Percentiles rank a stretch among this genome's conserved stretches.
Evolutionary conservation across 345 rosid species (phyloP).

Genomic region (Lepidium sativum): DNA sequence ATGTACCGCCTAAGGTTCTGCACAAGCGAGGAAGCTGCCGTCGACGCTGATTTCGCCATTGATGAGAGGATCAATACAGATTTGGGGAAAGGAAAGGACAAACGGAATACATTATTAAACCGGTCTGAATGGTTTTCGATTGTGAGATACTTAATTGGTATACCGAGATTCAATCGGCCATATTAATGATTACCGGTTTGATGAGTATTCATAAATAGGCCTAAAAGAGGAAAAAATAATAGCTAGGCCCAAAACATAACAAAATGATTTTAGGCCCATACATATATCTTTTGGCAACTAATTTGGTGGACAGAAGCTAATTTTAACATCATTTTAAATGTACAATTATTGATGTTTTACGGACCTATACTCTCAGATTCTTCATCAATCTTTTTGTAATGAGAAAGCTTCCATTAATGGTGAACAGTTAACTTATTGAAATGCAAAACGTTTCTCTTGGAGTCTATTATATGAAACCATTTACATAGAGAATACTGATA

Average conservation of each 20-base stretch:
- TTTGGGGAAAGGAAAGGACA: background rate
- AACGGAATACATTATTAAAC: background rate
- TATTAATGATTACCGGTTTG: background rate
- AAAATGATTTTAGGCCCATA: background rate
- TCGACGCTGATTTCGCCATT: slow-evolving; percentile 59
- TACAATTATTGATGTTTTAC: too few relatives aligned
- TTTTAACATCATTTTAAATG: too few relatives aligned
- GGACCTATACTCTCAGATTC: too few relatives aligned
- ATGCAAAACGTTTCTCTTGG: background rate
- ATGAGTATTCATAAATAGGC: background rate
- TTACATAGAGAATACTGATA: slow-evolving; percentile 1
- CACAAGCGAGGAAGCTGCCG: slow-evolving; percentile 41
- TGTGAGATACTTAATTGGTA: background rate
- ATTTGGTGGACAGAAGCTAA: background rate
- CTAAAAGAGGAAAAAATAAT: background rate
- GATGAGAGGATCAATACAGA: slow-evolving; percentile 17
- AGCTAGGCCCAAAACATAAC: background rate
- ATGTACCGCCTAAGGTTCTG: slow-evolving; percentile 61
- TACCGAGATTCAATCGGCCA: background rate
- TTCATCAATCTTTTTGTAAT: background rate
- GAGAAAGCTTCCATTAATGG: background rate
- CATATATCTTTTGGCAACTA: background rate
- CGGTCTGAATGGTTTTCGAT: background rate
- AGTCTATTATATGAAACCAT: slow-evolving; percentile 14
- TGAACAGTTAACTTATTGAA: background rate